Evolutionary conservation across 1,284 basidiomycete species (phyloP), one percentile per base, ranked within the genome.

Genomic region (Cryptococcus floricola): DNA sequence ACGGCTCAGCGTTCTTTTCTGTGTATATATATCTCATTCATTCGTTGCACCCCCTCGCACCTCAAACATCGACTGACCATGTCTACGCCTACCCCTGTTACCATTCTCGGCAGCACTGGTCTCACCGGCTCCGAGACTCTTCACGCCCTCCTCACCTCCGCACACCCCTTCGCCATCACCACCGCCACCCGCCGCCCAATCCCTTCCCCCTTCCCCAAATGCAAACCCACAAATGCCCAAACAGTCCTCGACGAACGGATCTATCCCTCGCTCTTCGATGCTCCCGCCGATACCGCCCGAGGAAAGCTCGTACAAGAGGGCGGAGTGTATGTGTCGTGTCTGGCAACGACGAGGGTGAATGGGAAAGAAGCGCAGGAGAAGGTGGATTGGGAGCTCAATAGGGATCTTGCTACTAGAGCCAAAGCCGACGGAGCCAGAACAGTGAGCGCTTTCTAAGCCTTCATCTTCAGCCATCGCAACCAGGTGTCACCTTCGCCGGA

Each of bases 21-120:
- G 31, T 34, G 6, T 19, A 19, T 13, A 19, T 12, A 12, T 44
- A 18, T 19, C 42, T 6, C 3, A 25, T 19, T n/a, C n/a, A 4
- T 19, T 25, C 14, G 16, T 6, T 25, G 18, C 47, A 48, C 48
- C 41, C 42, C 18, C 31, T 2, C 31, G 10, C 23, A 23, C 23
- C 7, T 34, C 31, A 6, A 34, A 0, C 31, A 6, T 10, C 31
- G 18, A 39, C 23, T 23, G 23, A 3, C 34, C 13, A 44, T 14
- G 44, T 47, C 58, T 12, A 52, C 45, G 4, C 52, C 64, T 10
- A 63, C 50, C 34, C 54, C 65, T 18, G 51, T 77, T 50, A 71
- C 71, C 16, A 62, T 76, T n/a, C 66, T 68, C 38, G 75, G 75
- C 45, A 64, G 67, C 4, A 77, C 75, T 2, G 75, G 75, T 39